phyloP scores from a whole-genome alignment of 805 yeast genomes.

The Grigorovia transvaalensis region DNA sequence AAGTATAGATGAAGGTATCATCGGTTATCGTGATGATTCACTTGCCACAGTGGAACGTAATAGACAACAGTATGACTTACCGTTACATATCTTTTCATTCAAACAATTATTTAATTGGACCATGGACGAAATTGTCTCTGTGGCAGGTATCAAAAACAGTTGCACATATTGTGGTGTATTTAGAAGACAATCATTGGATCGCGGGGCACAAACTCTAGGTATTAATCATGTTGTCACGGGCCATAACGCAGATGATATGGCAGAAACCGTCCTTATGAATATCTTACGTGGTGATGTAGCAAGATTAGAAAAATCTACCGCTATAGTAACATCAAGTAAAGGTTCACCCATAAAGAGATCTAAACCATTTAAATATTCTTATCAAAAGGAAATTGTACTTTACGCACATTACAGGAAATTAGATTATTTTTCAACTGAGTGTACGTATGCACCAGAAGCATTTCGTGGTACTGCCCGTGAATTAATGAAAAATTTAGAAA shows the following conservation, averaged over 20 bases:
- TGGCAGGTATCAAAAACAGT: conserved; percentile 86
- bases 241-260: conserved; percentile 98
- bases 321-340: conserved; percentile 68
- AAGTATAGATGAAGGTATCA: conserved; percentile 92
- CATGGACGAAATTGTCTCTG: conserved; percentile 94
- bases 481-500: conserved; percentile 78
- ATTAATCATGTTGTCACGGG: conserved; percentile 93
- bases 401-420: conserved; percentile 94
- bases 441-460: conserved; percentile 97
- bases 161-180: conserved; percentile 98
- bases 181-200: conserved; percentile 89
- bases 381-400: conserved; percentile 92
- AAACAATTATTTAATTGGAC: conserved; percentile 92
- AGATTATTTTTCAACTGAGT: conserved; percentile 94
- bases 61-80: conserved; percentile 73
- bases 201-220: conserved; percentile 84
- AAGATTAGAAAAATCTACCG: conserved; percentile 77
- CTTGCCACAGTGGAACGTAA: conserved; percentile 93
- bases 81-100: conserved; percentile 72
- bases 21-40: conserved; percentile 95
- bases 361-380: conserved; percentile 91
- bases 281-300: conserved; percentile 92
- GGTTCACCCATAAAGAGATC: conserved; percentile 89
- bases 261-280: conserved; percentile 95
- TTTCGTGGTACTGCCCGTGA: conserved; percentile 96